A percentile compares a stretch with the other conserved stretches of the same genome.
Evolutionary conservation across 371 early-diverging fungal genomes (phyloP).

Genomic region (Phascolomyces articulosus): DNA sequence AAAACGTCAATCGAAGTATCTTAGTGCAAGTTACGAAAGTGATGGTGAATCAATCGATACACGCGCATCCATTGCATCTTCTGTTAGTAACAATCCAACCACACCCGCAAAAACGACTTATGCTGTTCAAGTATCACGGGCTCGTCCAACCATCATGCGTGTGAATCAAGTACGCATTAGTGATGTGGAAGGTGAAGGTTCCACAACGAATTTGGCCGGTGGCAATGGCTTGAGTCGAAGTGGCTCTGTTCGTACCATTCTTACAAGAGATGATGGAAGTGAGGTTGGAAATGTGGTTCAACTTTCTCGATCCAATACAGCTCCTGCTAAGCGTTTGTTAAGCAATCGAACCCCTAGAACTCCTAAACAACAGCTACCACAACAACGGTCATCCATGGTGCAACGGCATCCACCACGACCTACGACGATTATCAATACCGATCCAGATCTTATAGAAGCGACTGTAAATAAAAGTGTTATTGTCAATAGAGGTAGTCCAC

Average conservation of each 20-base stretch:
- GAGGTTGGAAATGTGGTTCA: not conserved
- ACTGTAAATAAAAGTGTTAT: not conserved
- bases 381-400: not conserved
- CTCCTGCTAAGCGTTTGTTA: slow-evolving; percentile 52
- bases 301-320: slow-evolving; percentile 21
- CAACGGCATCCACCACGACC: not conserved
- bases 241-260: slow-evolving; percentile 36
- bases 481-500: slow-evolving; percentile 1
- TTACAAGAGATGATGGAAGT: slow-evolving; percentile 16
- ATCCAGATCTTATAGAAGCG: not conserved
- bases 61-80: slow-evolving; percentile 29
- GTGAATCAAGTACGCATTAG: slow-evolving; percentile 38
- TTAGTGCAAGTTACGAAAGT: slow-evolving; percentile 14
- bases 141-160: slow-evolving; percentile 49
- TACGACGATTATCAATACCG: slow-evolving; percentile 9
- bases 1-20: not conserved
- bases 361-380: slow-evolving; percentile 48
- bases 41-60: slow-evolving; percentile 12
- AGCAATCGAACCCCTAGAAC: slow-evolving; percentile 63
- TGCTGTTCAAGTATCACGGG: slow-evolving; percentile 42
- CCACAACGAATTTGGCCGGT: not conserved
- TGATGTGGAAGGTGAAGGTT: slow-evolving; percentile 4
- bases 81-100: slow-evolving; percentile 8
- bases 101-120: slow-evolving; percentile 21
- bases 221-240: slow-evolving; percentile 25